Evolutionary conservation across 1,139 yeast genomes (phyloP).

Genomic region (Insectozyma bohioensis): DNA sequence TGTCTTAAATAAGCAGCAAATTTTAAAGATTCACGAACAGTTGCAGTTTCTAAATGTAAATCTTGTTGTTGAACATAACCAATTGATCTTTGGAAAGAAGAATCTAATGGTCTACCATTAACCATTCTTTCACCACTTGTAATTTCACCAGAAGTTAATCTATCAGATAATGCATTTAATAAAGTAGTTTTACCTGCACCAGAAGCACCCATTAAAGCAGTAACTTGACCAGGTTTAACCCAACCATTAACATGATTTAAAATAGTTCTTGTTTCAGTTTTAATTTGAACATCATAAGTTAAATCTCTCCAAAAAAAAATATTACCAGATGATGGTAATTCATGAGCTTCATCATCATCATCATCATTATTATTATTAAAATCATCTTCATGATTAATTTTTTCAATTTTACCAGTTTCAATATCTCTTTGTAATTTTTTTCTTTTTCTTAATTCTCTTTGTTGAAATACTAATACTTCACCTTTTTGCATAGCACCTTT

Average conservation of each 20-base stretch:
- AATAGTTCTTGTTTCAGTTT: constrained; percentile 60
- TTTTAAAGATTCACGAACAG: constrained; percentile 37
- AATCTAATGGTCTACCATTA: constrained; percentile 32
- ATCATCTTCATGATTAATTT: constrained; percentile 18
- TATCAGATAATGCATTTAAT: constrained; percentile 32
- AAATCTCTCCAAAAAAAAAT: constrained; percentile 75
- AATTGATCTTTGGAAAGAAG: constrained; percentile 40
- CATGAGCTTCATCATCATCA: neutral
- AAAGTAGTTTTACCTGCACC: constrained; percentile 39
- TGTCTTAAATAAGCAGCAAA: constrained; percentile 40
- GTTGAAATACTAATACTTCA: constrained; percentile 65
- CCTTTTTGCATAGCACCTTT: constrained; percentile 83
- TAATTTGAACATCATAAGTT: constrained; percentile 70
- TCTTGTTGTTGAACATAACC: constrained; percentile 44
- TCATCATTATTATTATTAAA: constrained; percentile 6
- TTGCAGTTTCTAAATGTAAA: constrained; percentile 34
- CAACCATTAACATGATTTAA: constrained; percentile 72
- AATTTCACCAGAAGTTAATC: constrained; percentile 34
- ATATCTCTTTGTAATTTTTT: constrained; percentile 6
- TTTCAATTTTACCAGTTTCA: constrained; percentile 9
- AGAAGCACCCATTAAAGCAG: constrained; percentile 33
- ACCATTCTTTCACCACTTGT: constrained; percentile 38
- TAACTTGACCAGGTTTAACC: constrained; percentile 36
- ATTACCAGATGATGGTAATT: constrained; percentile 22
- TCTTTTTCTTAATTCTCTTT: constrained; percentile 12